A percentile compares a stretch with the other conserved stretches of the same genome.
These are phyloP conservation scores for Thuidium tamariscinum DNA, from an alignment of 225 moss, liverwort and hornwort genomes.

Conservation along the genomic window DNA sequence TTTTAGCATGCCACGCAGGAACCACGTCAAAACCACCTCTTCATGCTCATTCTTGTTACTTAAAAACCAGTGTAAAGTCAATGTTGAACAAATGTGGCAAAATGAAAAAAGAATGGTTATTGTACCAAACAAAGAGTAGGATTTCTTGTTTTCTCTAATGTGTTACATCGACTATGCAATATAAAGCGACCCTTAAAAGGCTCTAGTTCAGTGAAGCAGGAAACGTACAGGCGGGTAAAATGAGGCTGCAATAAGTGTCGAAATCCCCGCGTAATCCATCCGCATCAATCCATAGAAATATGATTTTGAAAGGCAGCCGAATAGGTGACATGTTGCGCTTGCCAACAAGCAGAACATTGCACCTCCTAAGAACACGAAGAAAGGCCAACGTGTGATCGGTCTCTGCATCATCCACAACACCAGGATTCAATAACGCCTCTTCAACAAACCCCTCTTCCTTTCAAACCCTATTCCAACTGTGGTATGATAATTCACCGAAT, in stretches of 20 bases:
- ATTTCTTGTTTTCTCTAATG: background rate
- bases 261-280: slow-evolving; percentile 88
- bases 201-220: background rate
- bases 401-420: slow-evolving; percentile 24
- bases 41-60: background rate
- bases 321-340: slow-evolving; percentile 71
- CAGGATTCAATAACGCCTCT: background rate
- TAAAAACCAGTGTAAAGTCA: background rate
- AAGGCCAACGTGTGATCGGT: slow-evolving; percentile 80
- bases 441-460: background rate
- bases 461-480: background rate
- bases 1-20: background rate
- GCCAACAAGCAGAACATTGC: slow-evolving; percentile 93
- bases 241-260: slow-evolving; percentile 77
- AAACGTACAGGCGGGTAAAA: slow-evolving; percentile 80
- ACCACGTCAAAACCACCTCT: background rate
- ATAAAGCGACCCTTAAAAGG: background rate
- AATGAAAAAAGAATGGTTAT: background rate
- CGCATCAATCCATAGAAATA: slow-evolving; percentile 54
- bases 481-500: background rate
- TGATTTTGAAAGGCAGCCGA: slow-evolving; percentile 67
- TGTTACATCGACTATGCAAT: background rate
- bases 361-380: slow-evolving; percentile 83
- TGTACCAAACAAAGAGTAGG: background rate
- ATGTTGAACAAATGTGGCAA: background rate